Percentiles rank a stretch among this genome's conserved stretches.
phyloP scores from a whole-genome alignment of 2,329 filamentous ascomycete genomes.

The Aspergillus carbonarius region DNA sequence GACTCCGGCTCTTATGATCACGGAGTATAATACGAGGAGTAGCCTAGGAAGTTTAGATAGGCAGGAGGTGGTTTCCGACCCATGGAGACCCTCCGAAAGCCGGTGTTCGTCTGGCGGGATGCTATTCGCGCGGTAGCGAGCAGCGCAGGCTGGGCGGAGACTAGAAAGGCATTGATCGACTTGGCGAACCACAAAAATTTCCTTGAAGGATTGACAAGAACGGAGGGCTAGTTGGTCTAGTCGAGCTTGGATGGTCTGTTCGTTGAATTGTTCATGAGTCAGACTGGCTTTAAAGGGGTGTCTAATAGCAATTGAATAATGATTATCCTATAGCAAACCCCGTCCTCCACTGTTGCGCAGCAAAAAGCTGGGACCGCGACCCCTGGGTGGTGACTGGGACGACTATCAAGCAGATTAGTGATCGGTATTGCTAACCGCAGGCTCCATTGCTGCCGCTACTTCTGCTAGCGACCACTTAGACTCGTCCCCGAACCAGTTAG shows the following conservation, averaged over 20 bases:
- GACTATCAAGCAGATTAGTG: conserved; percentile 3
- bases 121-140: conserved; percentile 13
- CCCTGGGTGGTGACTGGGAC: neutral
- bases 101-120: neutral
- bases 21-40: neutral
- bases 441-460: neutral
- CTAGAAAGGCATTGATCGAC: conserved; percentile 11
- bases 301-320: conserved; percentile 9
- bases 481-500: neutral
- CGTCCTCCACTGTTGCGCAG: neutral
- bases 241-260: neutral
- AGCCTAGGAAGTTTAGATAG: neutral
- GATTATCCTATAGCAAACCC: conserved; percentile 4
- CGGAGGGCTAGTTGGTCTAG: neutral
- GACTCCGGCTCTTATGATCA: neutral
- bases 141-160: conserved; percentile 4
- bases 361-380: neutral
- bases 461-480: conserved; percentile 3
- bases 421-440: conserved; percentile 9
- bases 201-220: conserved; percentile 1
- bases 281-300: neutral
- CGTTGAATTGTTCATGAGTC: neutral
- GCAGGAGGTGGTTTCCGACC: neutral
- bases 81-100: conserved; percentile 3
- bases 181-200: conserved; percentile 7